phyloP scores from a whole-genome alignment of 441 rosid genomes.

The Adansonia grandidieri region DNA sequence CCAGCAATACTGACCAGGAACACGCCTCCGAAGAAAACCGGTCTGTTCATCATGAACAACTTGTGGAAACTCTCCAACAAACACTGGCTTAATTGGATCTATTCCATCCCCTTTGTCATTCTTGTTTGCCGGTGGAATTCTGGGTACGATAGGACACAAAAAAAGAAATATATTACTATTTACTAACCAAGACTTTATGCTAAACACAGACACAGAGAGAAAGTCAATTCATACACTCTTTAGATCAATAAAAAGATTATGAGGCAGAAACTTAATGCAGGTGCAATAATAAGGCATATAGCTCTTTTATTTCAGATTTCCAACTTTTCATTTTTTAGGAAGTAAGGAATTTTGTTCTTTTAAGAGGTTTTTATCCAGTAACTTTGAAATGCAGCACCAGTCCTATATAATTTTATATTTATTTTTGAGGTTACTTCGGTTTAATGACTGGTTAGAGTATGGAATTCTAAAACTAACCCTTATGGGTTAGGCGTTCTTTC shows the following conservation, averaged over 20 bases:
- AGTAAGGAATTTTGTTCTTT: background rate
- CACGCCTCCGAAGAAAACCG: constrained; percentile 47
- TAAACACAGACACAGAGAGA: background rate
- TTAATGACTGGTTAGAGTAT: background rate
- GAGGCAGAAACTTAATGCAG: background rate
- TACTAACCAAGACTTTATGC: background rate
- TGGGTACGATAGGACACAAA: constrained; percentile 36
- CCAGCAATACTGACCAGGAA: constrained; percentile 58
- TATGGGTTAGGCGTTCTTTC: background rate
- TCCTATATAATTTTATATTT: background rate
- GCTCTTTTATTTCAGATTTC: background rate
- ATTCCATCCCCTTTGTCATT: constrained; percentile 52
- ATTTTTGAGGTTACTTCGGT: background rate
- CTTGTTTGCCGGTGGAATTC: constrained; percentile 55
- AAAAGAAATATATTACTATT: constrained; percentile 25
- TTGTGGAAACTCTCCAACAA: constrained; percentile 88
- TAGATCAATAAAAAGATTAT: background rate
- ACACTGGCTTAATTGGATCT: constrained; percentile 81
- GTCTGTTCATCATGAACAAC: constrained; percentile 77
- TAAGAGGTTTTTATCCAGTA: background rate
- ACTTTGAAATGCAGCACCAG: background rate
- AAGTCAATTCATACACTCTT: background rate
- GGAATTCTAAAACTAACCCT: constrained; percentile 1
- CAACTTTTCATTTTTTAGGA: background rate
- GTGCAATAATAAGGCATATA: background rate